Base-by-base conservation (phyloP, 495 filamentous ascomycete genomes). In the Tuber brumale region DNA sequence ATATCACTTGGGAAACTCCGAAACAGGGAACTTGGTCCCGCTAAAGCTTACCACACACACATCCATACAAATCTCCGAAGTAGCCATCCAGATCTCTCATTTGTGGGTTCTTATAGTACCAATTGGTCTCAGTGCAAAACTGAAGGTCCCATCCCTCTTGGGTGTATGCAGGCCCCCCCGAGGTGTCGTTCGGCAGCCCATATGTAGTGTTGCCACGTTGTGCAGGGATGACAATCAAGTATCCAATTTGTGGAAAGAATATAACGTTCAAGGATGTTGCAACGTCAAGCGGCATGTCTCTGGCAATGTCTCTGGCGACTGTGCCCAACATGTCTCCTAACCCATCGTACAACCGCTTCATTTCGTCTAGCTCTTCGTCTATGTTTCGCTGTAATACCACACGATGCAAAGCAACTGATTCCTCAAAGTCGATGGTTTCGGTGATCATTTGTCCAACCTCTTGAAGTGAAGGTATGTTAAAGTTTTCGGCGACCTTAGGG, bases 221-320 rank as follows among this genome's bases (percentile, higher is more conserved):
- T 2, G 39, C 27, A 1, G 88, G 87, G 37, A 97, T 90, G 0
- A 91, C 90, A 39, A 94, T 92, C 27, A 97, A 88, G 84, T 97
- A 99, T 3, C 95, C 96, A 21, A 97, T 88, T 81, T 97, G 93
- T 16, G 94, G 94, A 79, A 97, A 93, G 83, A 94, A 94, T 35
- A 96, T 91, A 71, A 92, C 90, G 74, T 92, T 93, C 84, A 97
- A 79, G 82, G 90, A 85, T 75, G 90, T 82, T 84, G 87, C 84
- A 82, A 92, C 80, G 78, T 85, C 79, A 76, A 85, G 85, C 0
- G 95, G 95, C 19, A 95, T 85, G 1, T 86, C 88, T 18, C 81
- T 83, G 6, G 89, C 87, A 72, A 97, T 86, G 8, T 88, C 85
- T 37, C 86, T 85, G n/a, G 89, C 90, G 21, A 92, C 88, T 45